Evolutionary conservation across 192 early-diverging fungal species (phyloP), one percentile per base, ranked within the genome.

Genomic region (Phycomyces blakesleeanus): DNA sequence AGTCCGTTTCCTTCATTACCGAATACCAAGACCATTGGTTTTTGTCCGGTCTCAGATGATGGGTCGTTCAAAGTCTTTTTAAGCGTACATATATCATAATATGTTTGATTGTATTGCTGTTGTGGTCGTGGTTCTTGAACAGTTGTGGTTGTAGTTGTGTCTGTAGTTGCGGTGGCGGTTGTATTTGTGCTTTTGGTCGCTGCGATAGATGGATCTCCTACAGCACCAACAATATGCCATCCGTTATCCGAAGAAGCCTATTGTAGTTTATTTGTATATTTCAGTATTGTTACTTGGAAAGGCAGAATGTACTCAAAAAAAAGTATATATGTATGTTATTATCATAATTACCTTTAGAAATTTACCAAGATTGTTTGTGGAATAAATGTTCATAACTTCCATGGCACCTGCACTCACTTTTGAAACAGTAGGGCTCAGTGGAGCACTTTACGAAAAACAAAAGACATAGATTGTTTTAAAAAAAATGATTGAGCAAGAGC

Each of bases 321-420:
- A n/a, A n/a, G n/a, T n/a, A n/a, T n/a, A n/a, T n/a, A n/a, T n/a
- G n/a, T n/a, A n/a, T n/a, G n/a, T n/a, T n/a, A n/a, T n/a, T n/a
- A n/a, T n/a, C n/a, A n/a, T n/a, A n/a, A n/a, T 51, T 77, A 81
- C 85, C 72, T 81, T 66, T 2, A 89, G 69, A 47, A 88, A 87
- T 42, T 71, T 80, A 18, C 71, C 69, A 6, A 89, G 69, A 55
- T 78, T 86, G 0, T 51, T 29, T 26, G 83, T 80, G 10, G 73
- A 59, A 69, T 85, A 87, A 9, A 88, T 76, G 5, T 80, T 72
- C 77, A 88, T 81, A 5, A 68, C 63, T 73, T 91, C 90, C 26
- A 89, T 52, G 8, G 87, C 88, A 39, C 90, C 90, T 1, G 85
- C 76, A 44, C 81, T 84, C 3, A 84, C 86, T 76, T 89, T 89